Evolutionary conservation across 108 stramenopile genomes (phyloP).

Genomic region (Fistulifera pelliculosa): DNA sequence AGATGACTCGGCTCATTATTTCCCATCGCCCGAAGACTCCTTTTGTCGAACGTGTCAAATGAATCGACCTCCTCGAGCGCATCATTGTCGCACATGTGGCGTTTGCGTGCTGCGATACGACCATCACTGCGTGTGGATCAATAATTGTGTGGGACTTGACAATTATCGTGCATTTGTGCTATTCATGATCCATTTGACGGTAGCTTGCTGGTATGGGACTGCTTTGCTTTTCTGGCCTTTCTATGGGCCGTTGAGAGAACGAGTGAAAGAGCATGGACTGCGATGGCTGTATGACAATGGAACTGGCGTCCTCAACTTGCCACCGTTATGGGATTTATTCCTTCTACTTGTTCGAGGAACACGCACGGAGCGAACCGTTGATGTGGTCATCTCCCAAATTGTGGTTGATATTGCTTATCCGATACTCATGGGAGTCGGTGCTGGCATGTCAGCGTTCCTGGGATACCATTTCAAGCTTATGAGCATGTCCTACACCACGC

Average conservation of each 20-base stretch:
- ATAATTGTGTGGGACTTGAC: conserved; percentile 91
- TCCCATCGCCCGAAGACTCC: conserved; percentile 31
- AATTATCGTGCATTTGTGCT: conserved; percentile 76
- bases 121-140: conserved; percentile 97
- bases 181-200: conserved; percentile 40
- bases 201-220: conserved; percentile 58
- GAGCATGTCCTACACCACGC: conserved; percentile 24
- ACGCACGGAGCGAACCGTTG: background rate
- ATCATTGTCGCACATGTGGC: conserved; percentile 65
- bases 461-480: conserved; percentile 31
- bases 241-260: conserved; percentile 27
- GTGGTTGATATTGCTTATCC: conserved; percentile 34
- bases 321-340: conserved; percentile 32
- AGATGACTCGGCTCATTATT: conserved; percentile 5
- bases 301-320: conserved; percentile 58
- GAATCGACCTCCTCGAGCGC: conserved; percentile 62
- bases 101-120: conserved; percentile 80
- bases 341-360: background rate
- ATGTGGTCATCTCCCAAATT: conserved; percentile 10
- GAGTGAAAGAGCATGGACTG: conserved; percentile 36
- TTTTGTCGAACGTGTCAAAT: conserved; percentile 53
- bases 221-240: conserved; percentile 44
- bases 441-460: conserved; percentile 22
- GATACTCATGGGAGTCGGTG: conserved; percentile 25
- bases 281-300: conserved; percentile 30